Evolutionary conservation across 768 basidiomycete genomes (phyloP).

Genomic region (Aureoboletus auriporus): DNA sequence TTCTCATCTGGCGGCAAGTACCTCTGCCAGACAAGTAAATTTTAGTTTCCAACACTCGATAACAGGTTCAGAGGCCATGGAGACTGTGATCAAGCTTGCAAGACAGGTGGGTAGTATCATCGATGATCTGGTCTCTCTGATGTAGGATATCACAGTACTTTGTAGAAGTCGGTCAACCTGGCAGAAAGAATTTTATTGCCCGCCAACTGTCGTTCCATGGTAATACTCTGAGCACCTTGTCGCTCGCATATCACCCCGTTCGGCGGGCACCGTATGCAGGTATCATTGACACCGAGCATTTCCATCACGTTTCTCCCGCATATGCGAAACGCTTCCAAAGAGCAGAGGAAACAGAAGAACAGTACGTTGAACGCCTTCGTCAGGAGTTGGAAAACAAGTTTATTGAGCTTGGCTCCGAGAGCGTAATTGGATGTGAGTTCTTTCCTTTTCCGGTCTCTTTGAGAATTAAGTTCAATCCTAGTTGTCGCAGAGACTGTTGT

Average conservation of each 20-base stretch:
- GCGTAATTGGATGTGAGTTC: slow-evolving; percentile 73
- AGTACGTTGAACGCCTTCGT: slow-evolving; percentile 74
- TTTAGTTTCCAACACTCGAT: neutral
- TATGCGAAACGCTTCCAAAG: slow-evolving; percentile 77
- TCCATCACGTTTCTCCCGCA: slow-evolving; percentile 86
- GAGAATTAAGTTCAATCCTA: slow-evolving; percentile 23
- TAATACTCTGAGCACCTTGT: slow-evolving; percentile 70
- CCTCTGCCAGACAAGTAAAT: neutral
- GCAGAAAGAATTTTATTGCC: slow-evolving; percentile 77
- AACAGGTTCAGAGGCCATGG: slow-evolving; percentile 86
- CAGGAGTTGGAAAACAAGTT: slow-evolving; percentile 87
- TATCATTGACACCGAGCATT: slow-evolving; percentile 60
- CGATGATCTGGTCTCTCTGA: slow-evolving; percentile 3
- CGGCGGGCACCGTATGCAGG: slow-evolving; percentile 67
- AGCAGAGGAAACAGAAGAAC: slow-evolving; percentile 65
- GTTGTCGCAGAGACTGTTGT: slow-evolving; percentile 86
- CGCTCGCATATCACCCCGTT: slow-evolving; percentile 60
- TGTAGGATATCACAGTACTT: slow-evolving; percentile 49
- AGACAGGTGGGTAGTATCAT: slow-evolving; percentile 51
- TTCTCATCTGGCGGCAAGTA: slow-evolving; percentile 72
- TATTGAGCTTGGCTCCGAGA: slow-evolving; percentile 74
- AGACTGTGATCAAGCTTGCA: slow-evolving; percentile 76
- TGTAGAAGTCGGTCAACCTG: slow-evolving; percentile 61
- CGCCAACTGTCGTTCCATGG: slow-evolving; percentile 81
- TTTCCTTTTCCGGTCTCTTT: neutral